Evolutionary conservation across 768 basidiomycete species (phyloP).

Genomic region (Neoboletus subvelutipes): DNA sequence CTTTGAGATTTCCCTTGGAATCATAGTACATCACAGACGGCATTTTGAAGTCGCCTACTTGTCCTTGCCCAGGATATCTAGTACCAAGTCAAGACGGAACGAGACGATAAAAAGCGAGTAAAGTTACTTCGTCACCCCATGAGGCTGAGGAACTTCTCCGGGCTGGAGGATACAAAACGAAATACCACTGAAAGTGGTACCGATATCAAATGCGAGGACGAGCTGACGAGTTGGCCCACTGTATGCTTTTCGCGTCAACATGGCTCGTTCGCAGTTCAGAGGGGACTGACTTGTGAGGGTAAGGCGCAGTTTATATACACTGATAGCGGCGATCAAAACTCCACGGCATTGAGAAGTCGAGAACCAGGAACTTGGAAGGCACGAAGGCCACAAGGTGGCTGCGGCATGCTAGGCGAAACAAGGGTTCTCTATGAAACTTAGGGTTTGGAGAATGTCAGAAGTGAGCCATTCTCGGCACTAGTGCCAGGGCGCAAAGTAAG

Average conservation of each 20-base stretch:
- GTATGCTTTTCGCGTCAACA: conserved; percentile 35
- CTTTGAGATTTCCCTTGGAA: conserved; percentile 33
- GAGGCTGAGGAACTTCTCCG: conserved; percentile 24
- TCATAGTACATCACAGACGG: conserved; percentile 49
- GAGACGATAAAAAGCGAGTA: too few relatives aligned
- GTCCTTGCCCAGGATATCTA: conserved; percentile 40
- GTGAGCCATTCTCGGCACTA: background rate
- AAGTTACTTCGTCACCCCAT: conserved; percentile 18
- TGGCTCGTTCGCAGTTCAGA: conserved; percentile 7
- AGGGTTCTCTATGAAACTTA: background rate
- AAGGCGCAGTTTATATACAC: conserved; percentile 5
- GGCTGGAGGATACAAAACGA: conserved; percentile 41
- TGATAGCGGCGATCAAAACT: background rate
- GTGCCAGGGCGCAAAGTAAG: background rate
- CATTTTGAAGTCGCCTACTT: conserved; percentile 42
- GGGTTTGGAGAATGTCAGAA: too few relatives aligned
- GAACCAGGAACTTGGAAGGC: background rate
- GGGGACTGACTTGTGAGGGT: background rate
- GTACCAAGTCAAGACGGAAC: background rate
- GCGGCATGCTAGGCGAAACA: background rate
- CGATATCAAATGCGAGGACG: conserved; percentile 38
- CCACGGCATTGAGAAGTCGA: background rate
- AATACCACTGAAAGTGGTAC: conserved; percentile 38
- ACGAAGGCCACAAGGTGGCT: background rate
- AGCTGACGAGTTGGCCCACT: conserved; percentile 32